Evolutionary conservation across 164 flowering plant genomes (phyloP), one percentile per base, ranked within the genome.

Genomic region (Akebia trifoliata): DNA sequence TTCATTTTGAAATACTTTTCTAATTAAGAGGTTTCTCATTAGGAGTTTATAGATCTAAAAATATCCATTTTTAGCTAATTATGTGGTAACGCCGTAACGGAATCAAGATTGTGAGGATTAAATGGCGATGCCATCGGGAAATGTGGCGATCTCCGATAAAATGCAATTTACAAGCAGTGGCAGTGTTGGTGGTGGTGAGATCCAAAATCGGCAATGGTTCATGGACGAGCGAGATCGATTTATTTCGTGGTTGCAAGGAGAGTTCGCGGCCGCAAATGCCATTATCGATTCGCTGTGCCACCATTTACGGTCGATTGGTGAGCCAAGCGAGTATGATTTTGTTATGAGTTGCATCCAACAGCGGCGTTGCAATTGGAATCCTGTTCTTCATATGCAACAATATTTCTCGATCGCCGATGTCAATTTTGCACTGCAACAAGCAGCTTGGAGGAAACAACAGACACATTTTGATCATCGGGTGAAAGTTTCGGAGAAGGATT

Each of bases 261-360:
- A 90, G 64, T 90, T 86, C 18, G 94, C 97, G 0, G 97, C 97
- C 2, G 85, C 97, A 2, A 90, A 90, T 55, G 97, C 95, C 14
- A 90, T 90, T 0, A 85, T 90, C 1, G 97, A 90, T 61, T 61
- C 80, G 0, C 69, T 86, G 5, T 83, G 88, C 57, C 78, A 86
- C 17, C 97, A 90, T 69, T 56, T 90, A 57, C 66, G 75, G 37
- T 40, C 60, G 0, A 63, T 76, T 6, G 81, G 92, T 0, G 90
- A 84, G 24, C 81, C 81, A 0, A 85, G 90, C 10, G 97, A 90
- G 72, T 86, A 90, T 48, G 95, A 90, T 55, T 50, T 48, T 14
- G 90, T 77, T 2, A 39, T 80, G 10, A 78, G 75, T 29, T 53
- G 61, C 58, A 73, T 90, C 15, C 87, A 86, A 64, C 92, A 86